Evolutionary conservation across 176 grass and related monocot species (phyloP).

Genomic region (Phoenix dactylifera): DNA sequence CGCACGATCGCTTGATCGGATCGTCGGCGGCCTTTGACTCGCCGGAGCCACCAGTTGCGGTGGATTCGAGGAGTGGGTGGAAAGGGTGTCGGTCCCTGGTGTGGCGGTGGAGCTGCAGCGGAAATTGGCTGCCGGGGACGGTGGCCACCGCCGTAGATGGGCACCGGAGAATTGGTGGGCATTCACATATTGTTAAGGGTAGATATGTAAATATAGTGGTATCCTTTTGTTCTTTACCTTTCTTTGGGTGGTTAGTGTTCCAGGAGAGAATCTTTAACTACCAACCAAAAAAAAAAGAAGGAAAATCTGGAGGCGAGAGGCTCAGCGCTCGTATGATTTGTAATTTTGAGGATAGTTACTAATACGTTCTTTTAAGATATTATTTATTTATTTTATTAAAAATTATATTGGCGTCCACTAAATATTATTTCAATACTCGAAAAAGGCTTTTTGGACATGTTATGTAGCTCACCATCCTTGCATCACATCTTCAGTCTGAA

Average conservation of each 20-base stretch:
- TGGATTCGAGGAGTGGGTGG: constrained; percentile 59
- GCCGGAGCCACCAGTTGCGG: constrained; percentile 11
- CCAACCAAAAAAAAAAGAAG: neutral
- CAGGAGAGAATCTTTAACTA: constrained; percentile 37
- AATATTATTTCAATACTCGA: no score
- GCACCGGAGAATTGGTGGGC: constrained; percentile 25
- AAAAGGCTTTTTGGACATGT: no score
- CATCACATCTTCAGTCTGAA: no score
- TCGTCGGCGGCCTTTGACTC: constrained; percentile 51
- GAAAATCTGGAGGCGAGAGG: no score
- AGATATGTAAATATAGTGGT: constrained; percentile 80
- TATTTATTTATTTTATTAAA: no score
- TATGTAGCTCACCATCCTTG: no score
- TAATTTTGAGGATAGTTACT: no score
- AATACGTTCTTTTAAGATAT: no score
- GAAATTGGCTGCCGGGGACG: constrained; percentile 32
- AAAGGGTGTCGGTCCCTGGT: constrained; percentile 41
- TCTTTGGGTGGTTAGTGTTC: constrained; percentile 23
- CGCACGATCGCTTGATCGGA: constrained; percentile 39
- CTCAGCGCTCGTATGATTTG: no score
- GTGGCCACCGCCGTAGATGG: constrained; percentile 55
- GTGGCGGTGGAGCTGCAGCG: constrained; percentile 21
- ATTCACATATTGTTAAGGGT: constrained; percentile 41
- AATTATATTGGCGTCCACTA: no score
- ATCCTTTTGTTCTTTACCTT: constrained; percentile 23